Base-by-base conservation (phyloP, 371 early-diverging fungal genomes). In the Apophysomyces sp. region DNA sequence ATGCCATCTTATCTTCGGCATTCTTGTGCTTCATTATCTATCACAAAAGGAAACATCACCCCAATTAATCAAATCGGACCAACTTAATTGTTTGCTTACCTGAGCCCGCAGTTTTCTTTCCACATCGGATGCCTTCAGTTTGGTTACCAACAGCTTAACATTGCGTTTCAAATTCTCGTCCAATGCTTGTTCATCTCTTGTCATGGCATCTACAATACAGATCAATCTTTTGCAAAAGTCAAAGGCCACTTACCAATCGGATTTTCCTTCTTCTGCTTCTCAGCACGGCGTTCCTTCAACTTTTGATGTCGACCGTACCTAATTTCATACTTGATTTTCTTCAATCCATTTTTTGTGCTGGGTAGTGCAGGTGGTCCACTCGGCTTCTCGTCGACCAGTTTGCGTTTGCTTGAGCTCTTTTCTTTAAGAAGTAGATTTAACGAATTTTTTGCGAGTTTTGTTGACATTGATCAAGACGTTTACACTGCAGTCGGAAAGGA, bases 281-380 rank as follows among this genome's bases (percentile, higher is more conserved):
- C 58, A 52, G 57, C 62, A 61, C 74, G 58, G 68, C 72, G 55
- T 57, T 62, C 63, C 34, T 69, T 67, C 26, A 68, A 65, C 55
- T 73, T 73, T 61, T 80, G 72, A 15, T 81, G 80, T 44, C 71
- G 76, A 3, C 84, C 84, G 59, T 86, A 86, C 32, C 82, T 70
- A n/a, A 83, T 63, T 62, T 86, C 83, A 52, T 81, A 73, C 53
- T 84, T 84, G 40, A 82, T 72, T 65, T 82, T 84, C 49, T 82
- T 83, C 56, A 86, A 56, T 2, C 86, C 86, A n/a, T 74, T 80
- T 52, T 86, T 86, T 21, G 80, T 83, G 31, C 75, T 76, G 31
- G 86, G 86, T 55, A 86, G 18, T 26, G 36, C 32, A 15, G 61
- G 53, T 29, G 55, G 37, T 41, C 29, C 39, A 26, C 51, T 55